Conservation (phyloP, 257 asterid genomes). For the Mitragyna speciosa region DNA sequence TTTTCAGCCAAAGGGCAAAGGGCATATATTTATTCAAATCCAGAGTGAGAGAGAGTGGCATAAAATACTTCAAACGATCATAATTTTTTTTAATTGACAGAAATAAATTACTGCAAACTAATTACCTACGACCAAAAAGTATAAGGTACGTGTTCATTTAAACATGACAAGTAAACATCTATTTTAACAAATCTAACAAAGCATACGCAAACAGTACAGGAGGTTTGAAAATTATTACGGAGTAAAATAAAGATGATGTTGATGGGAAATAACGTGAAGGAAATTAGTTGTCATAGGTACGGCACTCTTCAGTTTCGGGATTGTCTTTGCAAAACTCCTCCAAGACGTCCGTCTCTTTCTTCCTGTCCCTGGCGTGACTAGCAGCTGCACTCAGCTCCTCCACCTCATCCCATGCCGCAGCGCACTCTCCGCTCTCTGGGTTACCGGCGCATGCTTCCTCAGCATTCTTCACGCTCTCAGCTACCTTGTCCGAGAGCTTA, state of each 20-base stretch:
- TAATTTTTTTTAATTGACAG: too few relatives aligned
- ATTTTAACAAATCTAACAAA: not conserved
- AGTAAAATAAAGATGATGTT: not conserved
- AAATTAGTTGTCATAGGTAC: constrained; percentile 64
- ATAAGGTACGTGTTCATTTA: not conserved
- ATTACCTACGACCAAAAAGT: not conserved
- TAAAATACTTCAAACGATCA: not conserved
- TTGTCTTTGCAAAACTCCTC: constrained; percentile 91
- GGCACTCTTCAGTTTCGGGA: constrained; percentile 93
- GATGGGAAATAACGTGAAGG: not conserved
- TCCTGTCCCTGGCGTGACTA: constrained; percentile 81
- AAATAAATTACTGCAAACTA: too few relatives aligned
- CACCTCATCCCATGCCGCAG: constrained; percentile 98
- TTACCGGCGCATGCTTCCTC: constrained; percentile 65
- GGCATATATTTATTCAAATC: not conserved
- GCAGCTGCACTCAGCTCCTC: constrained; percentile 99
- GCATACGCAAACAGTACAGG: not conserved
- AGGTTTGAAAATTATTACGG: not conserved
- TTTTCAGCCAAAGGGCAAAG: not conserved
- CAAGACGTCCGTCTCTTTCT: constrained; percentile 58
- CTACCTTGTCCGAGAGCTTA: constrained; percentile 65
- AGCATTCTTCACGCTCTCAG: constrained; percentile 79
- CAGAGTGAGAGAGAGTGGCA: not conserved
- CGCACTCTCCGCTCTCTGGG: constrained; percentile 84
- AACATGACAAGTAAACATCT: not conserved